These are phyloP conservation scores for Talaromyces sp. DNA, from an alignment of 2,329 filamentous ascomycete genomes.

Conservation along the genomic window DNA sequence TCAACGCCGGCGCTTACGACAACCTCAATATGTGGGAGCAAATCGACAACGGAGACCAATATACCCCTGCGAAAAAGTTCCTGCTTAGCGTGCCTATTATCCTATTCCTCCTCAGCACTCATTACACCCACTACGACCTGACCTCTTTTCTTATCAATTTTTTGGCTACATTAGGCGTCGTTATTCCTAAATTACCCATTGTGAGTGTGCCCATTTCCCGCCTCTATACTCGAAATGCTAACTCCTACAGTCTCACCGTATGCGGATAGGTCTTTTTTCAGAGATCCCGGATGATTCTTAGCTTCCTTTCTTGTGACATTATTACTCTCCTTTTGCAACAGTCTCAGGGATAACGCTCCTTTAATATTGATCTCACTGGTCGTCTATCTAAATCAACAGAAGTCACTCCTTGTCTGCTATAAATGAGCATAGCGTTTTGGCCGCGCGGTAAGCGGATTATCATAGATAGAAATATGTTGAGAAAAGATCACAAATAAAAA, in stretches of 20 bases:
- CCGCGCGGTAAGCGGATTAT: neutral
- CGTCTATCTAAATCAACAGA: constrained; percentile 11
- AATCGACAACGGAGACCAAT: constrained; percentile 98
- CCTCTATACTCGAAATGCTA: constrained; percentile 21
- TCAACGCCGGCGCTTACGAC: constrained; percentile 97
- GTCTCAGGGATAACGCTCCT: constrained; percentile 12
- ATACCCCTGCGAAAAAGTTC: constrained; percentile 98
- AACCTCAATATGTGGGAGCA: constrained; percentile 99
- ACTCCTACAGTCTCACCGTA: constrained; percentile 66
- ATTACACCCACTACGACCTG: constrained; percentile 97
- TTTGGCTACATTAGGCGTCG: constrained; percentile 83
- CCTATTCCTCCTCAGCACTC: constrained; percentile 92
- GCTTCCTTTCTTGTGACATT: constrained; percentile 16
- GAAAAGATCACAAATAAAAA: constrained; percentile 11
- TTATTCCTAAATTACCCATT: constrained; percentile 93
- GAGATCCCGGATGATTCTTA: constrained; percentile 63
- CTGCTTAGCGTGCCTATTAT: constrained; percentile 90
- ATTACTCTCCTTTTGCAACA: constrained; percentile 20
- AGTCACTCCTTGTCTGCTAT: constrained; percentile 13
- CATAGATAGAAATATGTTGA: constrained; percentile 9
- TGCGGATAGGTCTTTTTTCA: constrained; percentile 73
- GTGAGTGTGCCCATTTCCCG: constrained; percentile 58
- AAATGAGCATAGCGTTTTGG: constrained; percentile 2
- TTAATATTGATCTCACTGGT: constrained; percentile 11
- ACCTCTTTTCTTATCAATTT: constrained; percentile 98